A percentile compares a stretch with the other conserved stretches of the same genome.
Evolutionary conservation across 2,329 filamentous ascomycete genomes (phyloP).

Genomic region (Neonectria coccinea): DNA sequence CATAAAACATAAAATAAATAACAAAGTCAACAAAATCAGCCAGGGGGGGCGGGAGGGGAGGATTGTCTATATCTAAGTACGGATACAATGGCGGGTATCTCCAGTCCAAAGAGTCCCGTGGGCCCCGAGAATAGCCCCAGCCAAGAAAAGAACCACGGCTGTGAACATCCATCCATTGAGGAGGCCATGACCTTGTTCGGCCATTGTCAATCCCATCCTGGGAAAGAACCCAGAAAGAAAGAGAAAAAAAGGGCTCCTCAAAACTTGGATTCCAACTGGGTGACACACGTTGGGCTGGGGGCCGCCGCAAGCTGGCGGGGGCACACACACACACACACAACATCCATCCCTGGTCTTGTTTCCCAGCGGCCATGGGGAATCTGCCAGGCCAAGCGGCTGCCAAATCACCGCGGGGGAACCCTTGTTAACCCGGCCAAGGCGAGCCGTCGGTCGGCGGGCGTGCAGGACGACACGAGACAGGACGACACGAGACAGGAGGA

Average conservation of each 20-base stretch:
- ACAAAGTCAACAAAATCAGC: background rate
- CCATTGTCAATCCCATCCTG: background rate
- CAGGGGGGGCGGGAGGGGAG: background rate
- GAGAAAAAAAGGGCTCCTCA: too few species aligned
- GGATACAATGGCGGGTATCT: background rate
- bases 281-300: background rate
- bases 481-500: constrained; percentile 21
- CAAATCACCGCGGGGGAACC: constrained; percentile 45
- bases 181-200: background rate
- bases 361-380: background rate
- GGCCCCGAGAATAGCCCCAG: background rate
- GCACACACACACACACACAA: background rate
- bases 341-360: background rate
- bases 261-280: background rate
- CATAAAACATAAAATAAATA: constrained; percentile 3
- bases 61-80: background rate
- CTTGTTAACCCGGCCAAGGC: constrained; percentile 32
- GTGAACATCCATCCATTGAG: background rate
- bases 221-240: background rate
- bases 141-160: background rate
- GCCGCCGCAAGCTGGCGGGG: background rate
- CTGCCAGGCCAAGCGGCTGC: constrained; percentile 22
- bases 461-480: constrained; percentile 23
- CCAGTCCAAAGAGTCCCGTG: constrained; percentile 7
- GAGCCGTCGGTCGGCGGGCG: background rate